Evolutionary conservation across 441 rosid genomes (phyloP).

Genomic region (Mallotus japonicus): DNA sequence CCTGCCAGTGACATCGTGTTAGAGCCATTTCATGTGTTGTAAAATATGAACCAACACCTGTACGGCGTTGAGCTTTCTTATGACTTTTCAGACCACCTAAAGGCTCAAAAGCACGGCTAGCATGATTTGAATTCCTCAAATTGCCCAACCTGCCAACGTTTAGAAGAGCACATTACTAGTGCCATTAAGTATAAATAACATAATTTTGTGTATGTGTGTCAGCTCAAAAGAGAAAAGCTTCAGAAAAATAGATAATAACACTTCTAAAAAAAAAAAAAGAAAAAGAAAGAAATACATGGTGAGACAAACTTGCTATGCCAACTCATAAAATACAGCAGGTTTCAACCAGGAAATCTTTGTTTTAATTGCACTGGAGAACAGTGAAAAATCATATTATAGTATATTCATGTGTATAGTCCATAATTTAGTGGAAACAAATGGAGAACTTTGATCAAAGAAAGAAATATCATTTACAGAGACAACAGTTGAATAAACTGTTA

Average conservation of each 20-base stretch:
- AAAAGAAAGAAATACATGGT: too few relatives aligned
- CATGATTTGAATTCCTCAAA: constrained; percentile 38
- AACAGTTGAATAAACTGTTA: too few relatives aligned
- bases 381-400: background rate
- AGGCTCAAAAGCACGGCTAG: constrained; percentile 34
- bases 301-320: too few relatives aligned
- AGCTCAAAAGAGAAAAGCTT: too few relatives aligned
- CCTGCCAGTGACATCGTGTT: constrained; percentile 92
- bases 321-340: background rate
- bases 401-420: background rate
- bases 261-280: too few relatives aligned
- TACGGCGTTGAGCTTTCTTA: constrained; percentile 46
- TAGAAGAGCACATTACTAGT: constrained; percentile 17
- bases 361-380: background rate
- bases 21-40: constrained; percentile 78
- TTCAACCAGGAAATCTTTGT: background rate
- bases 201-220: too few relatives aligned
- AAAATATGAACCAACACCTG: constrained; percentile 82
- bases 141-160: constrained; percentile 58
- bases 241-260: too few relatives aligned
- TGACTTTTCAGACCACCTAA: constrained; percentile 34
- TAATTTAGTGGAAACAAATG: background rate
- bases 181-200: constrained; percentile 1
- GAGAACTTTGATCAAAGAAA: background rate
- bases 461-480: background rate